phyloP scores from a whole-genome alignment of 2,329 filamentous ascomycete genomes.

The Fusarium sp. region DNA sequence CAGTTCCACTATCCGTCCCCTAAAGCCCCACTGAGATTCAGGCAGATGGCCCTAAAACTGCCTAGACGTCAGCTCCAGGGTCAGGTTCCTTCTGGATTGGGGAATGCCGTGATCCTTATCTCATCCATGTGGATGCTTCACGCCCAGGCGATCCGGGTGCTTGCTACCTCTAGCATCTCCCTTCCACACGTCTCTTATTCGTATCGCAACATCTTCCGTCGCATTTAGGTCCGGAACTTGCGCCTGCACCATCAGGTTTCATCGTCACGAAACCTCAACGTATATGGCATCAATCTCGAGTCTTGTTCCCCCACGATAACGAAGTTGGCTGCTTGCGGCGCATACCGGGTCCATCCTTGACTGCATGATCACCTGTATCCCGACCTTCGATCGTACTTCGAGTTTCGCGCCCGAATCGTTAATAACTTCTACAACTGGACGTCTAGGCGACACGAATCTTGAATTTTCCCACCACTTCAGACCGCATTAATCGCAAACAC shows the following conservation, averaged over 20 bases:
- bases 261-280: constrained; percentile 14
- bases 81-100: constrained; percentile 43
- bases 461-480: background rate
- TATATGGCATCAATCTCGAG: constrained; percentile 30
- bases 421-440: background rate
- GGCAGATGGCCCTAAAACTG: constrained; percentile 37
- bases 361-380: constrained; percentile 22
- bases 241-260: constrained; percentile 10
- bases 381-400: constrained; percentile 7
- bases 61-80: constrained; percentile 42
- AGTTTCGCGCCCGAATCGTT: background rate
- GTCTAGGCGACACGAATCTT: background rate
- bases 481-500: background rate
- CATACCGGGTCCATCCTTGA: constrained; percentile 38
- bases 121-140: constrained; percentile 25
- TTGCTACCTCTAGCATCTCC: constrained; percentile 23
- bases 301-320: constrained; percentile 33
- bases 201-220: background rate
- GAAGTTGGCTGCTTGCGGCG: constrained; percentile 39
- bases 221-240: constrained; percentile 3
- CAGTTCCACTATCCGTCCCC: constrained; percentile 21
- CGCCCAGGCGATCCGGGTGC: constrained; percentile 32
- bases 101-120: constrained; percentile 44
- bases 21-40: constrained; percentile 37
- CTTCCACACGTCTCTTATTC: constrained; percentile 9